A percentile compares a stretch with the other conserved stretches of the same genome.
Evolutionary conservation across 805 yeast species (phyloP).

Genomic region (Brettanomyces bruxellensis): DNA sequence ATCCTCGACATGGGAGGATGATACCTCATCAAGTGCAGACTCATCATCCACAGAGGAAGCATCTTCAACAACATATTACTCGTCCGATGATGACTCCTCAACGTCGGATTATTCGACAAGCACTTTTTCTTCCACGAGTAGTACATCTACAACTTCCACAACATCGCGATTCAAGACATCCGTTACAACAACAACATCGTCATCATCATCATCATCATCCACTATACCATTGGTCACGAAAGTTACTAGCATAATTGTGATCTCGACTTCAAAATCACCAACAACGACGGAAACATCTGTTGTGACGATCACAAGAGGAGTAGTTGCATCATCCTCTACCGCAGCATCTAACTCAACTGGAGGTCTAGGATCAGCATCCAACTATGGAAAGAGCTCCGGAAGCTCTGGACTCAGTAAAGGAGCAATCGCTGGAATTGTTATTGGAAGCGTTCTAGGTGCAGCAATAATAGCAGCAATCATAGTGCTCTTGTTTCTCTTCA

Average conservation of each 20-base stretch:
- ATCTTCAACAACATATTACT: conserved; percentile 6
- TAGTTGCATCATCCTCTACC: conserved; percentile 9
- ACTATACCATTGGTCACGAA: conserved; percentile 10
- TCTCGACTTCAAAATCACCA: conserved; percentile 9
- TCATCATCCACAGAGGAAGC: conserved; percentile 6
- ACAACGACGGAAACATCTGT: conserved; percentile 14
- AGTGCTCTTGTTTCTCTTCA: conserved; percentile 10
- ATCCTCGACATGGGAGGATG: conserved; percentile 5
- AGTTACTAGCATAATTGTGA: not conserved
- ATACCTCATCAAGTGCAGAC: conserved; percentile 8
- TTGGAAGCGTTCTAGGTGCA: conserved; percentile 23
- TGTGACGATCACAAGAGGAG: conserved; percentile 18
- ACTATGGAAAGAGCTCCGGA: not conserved
- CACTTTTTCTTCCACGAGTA: conserved; percentile 7
- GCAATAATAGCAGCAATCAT: conserved; percentile 8
- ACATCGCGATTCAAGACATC: conserved; percentile 12
- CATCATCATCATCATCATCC: conserved; percentile 9
- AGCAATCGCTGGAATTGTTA: conserved; percentile 27
- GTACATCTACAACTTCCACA: conserved; percentile 10
- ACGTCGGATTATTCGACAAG: not conserved
- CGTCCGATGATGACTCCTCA: conserved; percentile 2
- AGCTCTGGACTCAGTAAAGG: conserved; percentile 18
- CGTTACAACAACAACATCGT: conserved; percentile 9
- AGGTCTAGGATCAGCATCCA: not conserved
- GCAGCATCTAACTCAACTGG: conserved; percentile 1